Percentiles rank a stretch among this genome's conserved stretches.
phyloP scores from a whole-genome alignment of 179 eudicot species.

The Heliamphora pulchella region DNA sequence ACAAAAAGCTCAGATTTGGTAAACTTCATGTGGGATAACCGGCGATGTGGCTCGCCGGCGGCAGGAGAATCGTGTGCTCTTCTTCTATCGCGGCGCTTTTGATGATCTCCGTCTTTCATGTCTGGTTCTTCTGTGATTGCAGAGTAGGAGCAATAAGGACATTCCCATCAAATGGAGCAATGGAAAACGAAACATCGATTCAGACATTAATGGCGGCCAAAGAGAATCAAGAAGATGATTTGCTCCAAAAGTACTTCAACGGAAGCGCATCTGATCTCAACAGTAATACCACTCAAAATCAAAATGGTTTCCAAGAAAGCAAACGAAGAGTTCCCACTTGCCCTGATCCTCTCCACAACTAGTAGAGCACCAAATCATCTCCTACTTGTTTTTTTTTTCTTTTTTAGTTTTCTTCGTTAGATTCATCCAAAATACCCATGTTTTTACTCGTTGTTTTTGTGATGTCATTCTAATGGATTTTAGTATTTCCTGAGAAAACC shows the following conservation, averaged over 20 bases:
- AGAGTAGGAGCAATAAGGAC: slow-evolving; percentile 36
- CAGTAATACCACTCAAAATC: not conserved
- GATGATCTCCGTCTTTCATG: slow-evolving; percentile 26
- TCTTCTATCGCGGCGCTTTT: slow-evolving; percentile 22
- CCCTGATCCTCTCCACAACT: slow-evolving; percentile 20
- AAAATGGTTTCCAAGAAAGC: slow-evolving; percentile 25
- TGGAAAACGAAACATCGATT: not conserved
- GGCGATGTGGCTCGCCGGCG: slow-evolving; percentile 41
- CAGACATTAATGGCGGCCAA: not conserved
- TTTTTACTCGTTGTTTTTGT: slow-evolving; percentile 35
- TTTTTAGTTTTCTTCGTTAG: not conserved
- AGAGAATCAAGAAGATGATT: slow-evolving; percentile 16
- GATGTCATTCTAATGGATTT: not conserved
- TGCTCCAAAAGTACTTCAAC: slow-evolving; percentile 32
- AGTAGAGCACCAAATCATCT: slow-evolving; percentile 20
- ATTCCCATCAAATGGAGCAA: slow-evolving; percentile 19
- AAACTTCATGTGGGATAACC: slow-evolving; percentile 40
- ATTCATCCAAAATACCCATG: slow-evolving; percentile 63
- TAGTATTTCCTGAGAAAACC: slow-evolving; percentile 40
- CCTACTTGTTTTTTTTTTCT: not conserved
- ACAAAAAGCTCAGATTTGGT: not conserved
- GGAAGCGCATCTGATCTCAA: slow-evolving; percentile 24
- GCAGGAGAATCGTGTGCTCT: slow-evolving; percentile 23
- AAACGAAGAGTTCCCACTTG: slow-evolving; percentile 39
- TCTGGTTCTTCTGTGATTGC: slow-evolving; percentile 18